Evolutionary conservation across 2,329 filamentous ascomycete species (phyloP).

Genomic region (Monilinia polystroma): DNA sequence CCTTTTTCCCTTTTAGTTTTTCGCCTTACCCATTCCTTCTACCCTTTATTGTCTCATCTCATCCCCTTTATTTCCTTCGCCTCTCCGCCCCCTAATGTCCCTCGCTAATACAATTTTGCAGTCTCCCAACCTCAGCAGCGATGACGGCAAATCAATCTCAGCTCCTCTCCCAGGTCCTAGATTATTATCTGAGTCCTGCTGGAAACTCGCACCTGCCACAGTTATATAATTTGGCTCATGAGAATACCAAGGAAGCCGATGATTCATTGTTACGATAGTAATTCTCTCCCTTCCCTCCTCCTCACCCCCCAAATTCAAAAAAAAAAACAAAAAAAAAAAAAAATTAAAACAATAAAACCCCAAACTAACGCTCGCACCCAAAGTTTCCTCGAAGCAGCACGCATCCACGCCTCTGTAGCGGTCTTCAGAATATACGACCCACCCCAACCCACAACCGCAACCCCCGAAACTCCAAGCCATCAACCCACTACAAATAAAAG

Average conservation of each 20-base stretch:
- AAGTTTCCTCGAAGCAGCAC: slow-evolving; percentile 67
- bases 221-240: slow-evolving; percentile 58
- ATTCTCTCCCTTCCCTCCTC: neutral
- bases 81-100: neutral
- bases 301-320: too few relatives aligned
- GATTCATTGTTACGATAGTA: slow-evolving; percentile 60
- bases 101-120: slow-evolving; percentile 15
- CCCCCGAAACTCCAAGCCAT: neutral
- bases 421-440: slow-evolving; percentile 49
- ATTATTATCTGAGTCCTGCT: slow-evolving; percentile 65
- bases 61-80: neutral
- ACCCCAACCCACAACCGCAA: neutral
- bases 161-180: slow-evolving; percentile 69
- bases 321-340: neutral
- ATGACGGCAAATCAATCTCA: slow-evolving; percentile 71
- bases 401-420: slow-evolving; percentile 62
- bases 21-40: neutral
- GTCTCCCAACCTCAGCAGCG: slow-evolving; percentile 58
- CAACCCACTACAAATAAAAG: neutral
- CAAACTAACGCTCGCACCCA: neutral
- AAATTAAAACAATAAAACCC: neutral
- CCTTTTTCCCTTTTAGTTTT: neutral
- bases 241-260: slow-evolving; percentile 57
- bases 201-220: slow-evolving; percentile 57
- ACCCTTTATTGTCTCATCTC: too few relatives aligned